Percentiles rank a stretch among this genome's conserved stretches.
These are phyloP conservation scores for Claviceps pazoutovae DNA, from an alignment of 2,329 filamentous ascomycete genomes.

Conservation along the genomic window DNA sequence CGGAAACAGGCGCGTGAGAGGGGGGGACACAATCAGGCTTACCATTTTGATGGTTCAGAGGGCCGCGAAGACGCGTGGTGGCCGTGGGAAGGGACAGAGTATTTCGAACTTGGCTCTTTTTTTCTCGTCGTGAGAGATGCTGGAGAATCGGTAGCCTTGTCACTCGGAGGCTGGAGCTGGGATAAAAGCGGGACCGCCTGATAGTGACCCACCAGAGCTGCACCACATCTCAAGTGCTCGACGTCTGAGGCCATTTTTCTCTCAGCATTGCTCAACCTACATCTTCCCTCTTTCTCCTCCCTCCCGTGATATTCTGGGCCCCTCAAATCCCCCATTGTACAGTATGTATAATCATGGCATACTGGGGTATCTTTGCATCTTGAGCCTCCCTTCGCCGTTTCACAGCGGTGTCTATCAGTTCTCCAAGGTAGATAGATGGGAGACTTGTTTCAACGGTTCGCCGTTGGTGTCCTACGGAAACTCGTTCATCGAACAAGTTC, in stretches of 20 bases:
- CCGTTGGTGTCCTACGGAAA: too few relatives aligned
- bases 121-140: neutral
- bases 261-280: neutral
- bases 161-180: neutral
- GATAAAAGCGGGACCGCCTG: neutral
- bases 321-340: neutral
- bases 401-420: neutral
- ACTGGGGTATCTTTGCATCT: neutral
- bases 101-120: neutral
- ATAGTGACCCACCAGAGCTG: neutral
- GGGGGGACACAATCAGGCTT: neutral
- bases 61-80: neutral
- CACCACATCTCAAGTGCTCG: neutral
- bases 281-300: neutral
- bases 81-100: neutral
- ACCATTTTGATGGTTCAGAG: neutral
- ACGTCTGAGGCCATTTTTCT: neutral
- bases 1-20: too few relatives aligned
- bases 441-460: neutral
- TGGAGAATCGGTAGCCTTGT: neutral
- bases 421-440: neutral
- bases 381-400: neutral
- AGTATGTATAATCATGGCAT: neutral
- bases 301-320: neutral
- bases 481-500: neutral